Evolutionary conservation across 169 alveolate species (phyloP).

Genomic region (Amoebophrya sp.): DNA sequence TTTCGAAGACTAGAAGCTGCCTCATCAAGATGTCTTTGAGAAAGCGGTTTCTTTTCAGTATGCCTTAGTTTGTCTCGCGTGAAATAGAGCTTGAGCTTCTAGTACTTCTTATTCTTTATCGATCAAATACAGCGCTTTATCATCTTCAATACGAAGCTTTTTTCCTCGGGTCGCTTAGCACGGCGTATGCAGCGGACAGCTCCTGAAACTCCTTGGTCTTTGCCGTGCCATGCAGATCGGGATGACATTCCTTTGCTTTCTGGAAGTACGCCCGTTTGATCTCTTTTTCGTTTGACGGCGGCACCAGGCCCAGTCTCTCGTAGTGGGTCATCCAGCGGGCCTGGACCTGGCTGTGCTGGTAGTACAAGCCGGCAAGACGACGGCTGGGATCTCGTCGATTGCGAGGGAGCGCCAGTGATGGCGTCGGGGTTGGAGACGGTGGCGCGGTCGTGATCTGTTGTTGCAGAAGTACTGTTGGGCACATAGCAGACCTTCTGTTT

Average conservation of each 20-base stretch:
- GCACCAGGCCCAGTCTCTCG: background rate
- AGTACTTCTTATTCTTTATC: too few species aligned
- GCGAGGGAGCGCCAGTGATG: too few species aligned
- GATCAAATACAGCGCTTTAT: background rate
- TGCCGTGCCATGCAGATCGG: background rate
- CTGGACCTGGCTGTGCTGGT: background rate
- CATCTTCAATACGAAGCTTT: background rate
- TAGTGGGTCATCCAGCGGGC: background rate
- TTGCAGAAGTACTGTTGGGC: too few species aligned
- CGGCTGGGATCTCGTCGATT: too few species aligned
- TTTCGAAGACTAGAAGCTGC: too few species aligned
- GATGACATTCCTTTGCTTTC: background rate
- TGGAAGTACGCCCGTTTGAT: background rate
- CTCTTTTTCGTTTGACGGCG: background rate
- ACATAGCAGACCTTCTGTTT: too few species aligned
- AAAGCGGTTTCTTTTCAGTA: too few species aligned
- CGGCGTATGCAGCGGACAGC: background rate
- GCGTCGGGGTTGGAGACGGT: too few species aligned
- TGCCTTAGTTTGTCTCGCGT: too few species aligned
- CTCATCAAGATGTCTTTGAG: too few species aligned
- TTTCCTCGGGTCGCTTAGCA: background rate
- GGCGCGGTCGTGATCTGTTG: too few species aligned
- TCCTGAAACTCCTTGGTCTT: background rate
- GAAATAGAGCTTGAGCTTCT: too few species aligned
- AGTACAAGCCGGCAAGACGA: background rate